These are phyloP conservation scores for Spathaspora sp. DNA, from an alignment of 1,139 yeast species.

Conservation along the genomic window DNA sequence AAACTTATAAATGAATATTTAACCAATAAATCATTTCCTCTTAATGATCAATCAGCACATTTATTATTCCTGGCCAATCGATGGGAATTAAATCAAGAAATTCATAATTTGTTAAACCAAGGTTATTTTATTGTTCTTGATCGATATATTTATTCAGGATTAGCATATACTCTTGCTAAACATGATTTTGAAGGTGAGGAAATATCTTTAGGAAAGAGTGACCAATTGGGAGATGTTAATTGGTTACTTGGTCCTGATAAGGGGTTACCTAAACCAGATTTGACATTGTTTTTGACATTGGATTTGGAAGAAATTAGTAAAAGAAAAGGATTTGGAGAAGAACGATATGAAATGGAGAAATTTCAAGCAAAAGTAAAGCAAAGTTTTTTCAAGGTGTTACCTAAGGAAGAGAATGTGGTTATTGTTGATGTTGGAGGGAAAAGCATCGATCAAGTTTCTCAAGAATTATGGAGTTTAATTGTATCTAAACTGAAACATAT, in stretches of 20 bases:
- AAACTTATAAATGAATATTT: slow-evolving; percentile 72
- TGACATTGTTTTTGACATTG: slow-evolving; percentile 74
- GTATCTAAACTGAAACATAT: slow-evolving; percentile 14
- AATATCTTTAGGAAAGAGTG: slow-evolving; percentile 8
- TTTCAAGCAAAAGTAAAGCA: slow-evolving; percentile 71
- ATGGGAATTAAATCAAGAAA: slow-evolving; percentile 73
- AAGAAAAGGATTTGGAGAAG: slow-evolving; percentile 88
- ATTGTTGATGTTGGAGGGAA: slow-evolving; percentile 61
- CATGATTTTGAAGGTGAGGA: slow-evolving; percentile 11
- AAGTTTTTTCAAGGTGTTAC: slow-evolving; percentile 53
- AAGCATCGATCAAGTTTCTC: slow-evolving; percentile 55
- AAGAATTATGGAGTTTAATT: slow-evolving; percentile 28
- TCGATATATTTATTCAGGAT: slow-evolving; percentile 88
- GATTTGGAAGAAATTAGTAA: slow-evolving; percentile 44
- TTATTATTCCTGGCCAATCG: slow-evolving; percentile 89
- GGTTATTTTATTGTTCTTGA: slow-evolving; percentile 74
- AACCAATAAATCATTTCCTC: slow-evolving; percentile 42
- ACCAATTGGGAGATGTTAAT: slow-evolving; percentile 49
- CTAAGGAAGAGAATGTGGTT: slow-evolving; percentile 32
- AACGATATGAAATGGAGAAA: slow-evolving; percentile 74
- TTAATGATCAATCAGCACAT: slow-evolving; percentile 81
- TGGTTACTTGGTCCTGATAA: slow-evolving; percentile 85
- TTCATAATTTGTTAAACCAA: slow-evolving; percentile 41
- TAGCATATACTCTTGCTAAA: slow-evolving; percentile 92
- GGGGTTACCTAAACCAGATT: slow-evolving; percentile 87